These are phyloP conservation scores for Fusarium scirpi DNA, from an alignment of 2,329 filamentous ascomycete genomes.

Conservation along the genomic window DNA sequence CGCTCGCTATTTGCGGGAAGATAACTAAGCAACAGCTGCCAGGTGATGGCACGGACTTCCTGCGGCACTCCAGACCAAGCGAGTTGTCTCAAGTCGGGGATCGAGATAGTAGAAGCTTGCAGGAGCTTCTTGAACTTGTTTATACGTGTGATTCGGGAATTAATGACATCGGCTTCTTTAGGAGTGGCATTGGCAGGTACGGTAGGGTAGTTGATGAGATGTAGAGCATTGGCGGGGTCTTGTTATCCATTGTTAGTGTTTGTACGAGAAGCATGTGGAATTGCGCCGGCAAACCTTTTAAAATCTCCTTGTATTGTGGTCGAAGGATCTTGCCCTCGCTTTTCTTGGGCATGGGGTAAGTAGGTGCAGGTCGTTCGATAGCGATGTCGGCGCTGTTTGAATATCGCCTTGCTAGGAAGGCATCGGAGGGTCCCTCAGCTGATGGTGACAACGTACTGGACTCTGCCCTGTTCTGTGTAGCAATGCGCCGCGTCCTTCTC, in stretches of 20 bases:
- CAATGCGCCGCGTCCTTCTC: slow-evolving; percentile 71
- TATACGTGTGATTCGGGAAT: slow-evolving; percentile 89
- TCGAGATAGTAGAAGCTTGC: slow-evolving; percentile 88
- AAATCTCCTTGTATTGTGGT: slow-evolving; percentile 97
- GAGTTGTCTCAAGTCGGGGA: slow-evolving; percentile 83
- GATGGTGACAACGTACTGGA: slow-evolving; percentile 52
- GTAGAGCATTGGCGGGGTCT: slow-evolving; percentile 91
- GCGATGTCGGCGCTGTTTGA: slow-evolving; percentile 95
- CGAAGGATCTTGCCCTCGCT: slow-evolving; percentile 94
- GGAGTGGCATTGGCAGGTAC: slow-evolving; percentile 78
- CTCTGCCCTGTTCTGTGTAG: slow-evolving; percentile 55
- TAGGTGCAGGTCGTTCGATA: slow-evolving; percentile 83
- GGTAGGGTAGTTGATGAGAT: slow-evolving; percentile 90
- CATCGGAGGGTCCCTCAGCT: slow-evolving; percentile 54
- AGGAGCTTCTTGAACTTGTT: slow-evolving; percentile 99
- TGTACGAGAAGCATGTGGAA: background rate
- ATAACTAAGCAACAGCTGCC: slow-evolving; percentile 95
- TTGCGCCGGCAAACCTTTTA: slow-evolving; percentile 67
- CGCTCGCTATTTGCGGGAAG: slow-evolving; percentile 96
- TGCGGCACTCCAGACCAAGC: slow-evolving; percentile 96
- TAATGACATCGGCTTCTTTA: slow-evolving; percentile 88
- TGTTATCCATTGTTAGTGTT: slow-evolving; percentile 28
- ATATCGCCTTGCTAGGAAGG: slow-evolving; percentile 65
- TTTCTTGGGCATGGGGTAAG: slow-evolving; percentile 89
- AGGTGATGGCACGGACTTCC: slow-evolving; percentile 98